Evolutionary conservation across 1,284 basidiomycete species (phyloP).

Genomic region (Amylostereum areolatum): DNA sequence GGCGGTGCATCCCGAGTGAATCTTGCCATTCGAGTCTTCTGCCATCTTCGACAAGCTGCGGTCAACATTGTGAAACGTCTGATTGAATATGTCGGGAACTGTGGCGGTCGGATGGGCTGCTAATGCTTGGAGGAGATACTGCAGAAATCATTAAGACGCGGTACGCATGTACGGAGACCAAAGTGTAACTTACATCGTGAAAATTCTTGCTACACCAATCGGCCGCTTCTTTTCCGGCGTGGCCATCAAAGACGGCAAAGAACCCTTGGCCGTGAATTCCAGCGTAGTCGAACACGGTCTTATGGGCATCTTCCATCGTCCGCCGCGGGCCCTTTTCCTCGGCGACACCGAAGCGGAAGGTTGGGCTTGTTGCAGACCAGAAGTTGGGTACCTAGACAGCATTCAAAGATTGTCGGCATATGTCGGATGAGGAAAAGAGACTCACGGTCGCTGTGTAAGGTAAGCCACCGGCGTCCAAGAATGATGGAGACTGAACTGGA

Average conservation of each 20-base stretch:
- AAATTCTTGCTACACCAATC: constrained; percentile 99
- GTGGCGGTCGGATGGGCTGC: constrained; percentile 42
- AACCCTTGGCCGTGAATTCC: constrained; percentile 92
- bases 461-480: not conserved
- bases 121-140: constrained; percentile 36
- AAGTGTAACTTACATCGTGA: constrained; percentile 61
- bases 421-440: not conserved
- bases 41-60: constrained; percentile 75
- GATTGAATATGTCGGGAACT: constrained; percentile 88
- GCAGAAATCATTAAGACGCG: constrained; percentile 1
- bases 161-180: constrained; percentile 4
- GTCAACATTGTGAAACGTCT: constrained; percentile 93
- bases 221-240: constrained; percentile 97
- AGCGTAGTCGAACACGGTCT: constrained; percentile 92
- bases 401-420: constrained; percentile 1
- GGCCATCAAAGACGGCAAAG: constrained; percentile 97
- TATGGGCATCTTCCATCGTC: constrained; percentile 97
- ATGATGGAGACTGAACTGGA: not conserved
- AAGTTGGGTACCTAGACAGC: constrained; percentile 29
- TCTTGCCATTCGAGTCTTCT: constrained; percentile 79
- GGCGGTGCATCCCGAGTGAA: constrained; percentile 95
- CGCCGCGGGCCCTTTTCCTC: constrained; percentile 90
- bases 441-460: constrained; percentile 12
- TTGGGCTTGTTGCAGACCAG: constrained; percentile 41
- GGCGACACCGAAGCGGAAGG: constrained; percentile 81